Evolutionary conservation across 192 early-diverging fungal species (phyloP).

Genomic region (Neocallimastix lanati): DNA sequence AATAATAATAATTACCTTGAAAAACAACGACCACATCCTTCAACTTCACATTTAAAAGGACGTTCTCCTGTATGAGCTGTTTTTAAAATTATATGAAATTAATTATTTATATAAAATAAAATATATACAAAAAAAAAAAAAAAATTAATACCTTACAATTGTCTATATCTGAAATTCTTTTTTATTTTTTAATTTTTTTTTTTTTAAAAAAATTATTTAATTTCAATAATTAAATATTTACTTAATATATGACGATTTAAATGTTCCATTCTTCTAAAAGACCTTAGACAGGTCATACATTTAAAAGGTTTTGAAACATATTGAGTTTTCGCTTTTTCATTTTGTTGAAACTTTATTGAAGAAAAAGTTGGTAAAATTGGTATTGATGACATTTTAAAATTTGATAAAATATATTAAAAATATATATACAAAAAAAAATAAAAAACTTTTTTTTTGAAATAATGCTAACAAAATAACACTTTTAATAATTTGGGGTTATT

Average conservation of each 20-base stretch:
- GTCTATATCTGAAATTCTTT: too few relatives aligned
- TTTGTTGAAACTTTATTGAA: background rate
- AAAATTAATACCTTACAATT: too few relatives aligned
- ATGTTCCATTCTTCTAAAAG: background rate
- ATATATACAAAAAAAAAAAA: too few relatives aligned
- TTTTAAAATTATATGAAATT: too few relatives aligned
- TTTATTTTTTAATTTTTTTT: too few relatives aligned
- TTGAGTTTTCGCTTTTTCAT: background rate
- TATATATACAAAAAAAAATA: too few relatives aligned
- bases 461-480: too few relatives aligned
- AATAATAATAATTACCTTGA: background rate
- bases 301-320: background rate
- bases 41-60: background rate
- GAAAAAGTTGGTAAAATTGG: background rate
- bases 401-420: too few relatives aligned
- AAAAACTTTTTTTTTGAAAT: too few relatives aligned
- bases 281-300: background rate
- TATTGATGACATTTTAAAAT: background rate
- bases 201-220: too few relatives aligned
- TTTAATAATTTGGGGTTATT: too few relatives aligned
- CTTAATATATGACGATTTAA: background rate
- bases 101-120: too few relatives aligned
- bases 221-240: background rate
- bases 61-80: background rate
- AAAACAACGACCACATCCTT: background rate